phyloP scores from a whole-genome alignment of 345 rosid genomes.

The Salix caprea region DNA sequence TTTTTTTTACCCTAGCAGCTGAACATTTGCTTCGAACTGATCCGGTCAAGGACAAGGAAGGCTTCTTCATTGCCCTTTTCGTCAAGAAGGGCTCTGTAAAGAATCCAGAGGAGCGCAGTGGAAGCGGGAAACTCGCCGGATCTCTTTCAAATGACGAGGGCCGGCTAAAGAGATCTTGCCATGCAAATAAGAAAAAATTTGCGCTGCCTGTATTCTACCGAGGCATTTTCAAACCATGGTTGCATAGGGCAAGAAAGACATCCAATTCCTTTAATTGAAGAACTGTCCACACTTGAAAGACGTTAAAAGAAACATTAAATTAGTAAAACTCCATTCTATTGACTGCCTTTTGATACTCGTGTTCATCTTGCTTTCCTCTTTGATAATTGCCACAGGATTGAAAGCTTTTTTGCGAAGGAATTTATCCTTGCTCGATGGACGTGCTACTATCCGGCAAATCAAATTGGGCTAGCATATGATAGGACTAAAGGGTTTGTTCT shows the following conservation, averaged over 20 bases:
- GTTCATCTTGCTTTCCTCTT: no score
- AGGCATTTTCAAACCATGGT: not conserved
- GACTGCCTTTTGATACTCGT: no score
- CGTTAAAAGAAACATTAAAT: no score
- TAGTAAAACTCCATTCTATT: no score
- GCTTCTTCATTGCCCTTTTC: slow-evolving; percentile 78
- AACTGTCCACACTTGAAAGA: no score
- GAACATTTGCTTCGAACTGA: slow-evolving; percentile 46
- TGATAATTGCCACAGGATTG: no score
- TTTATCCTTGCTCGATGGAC: no score
- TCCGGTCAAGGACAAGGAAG: slow-evolving; percentile 69
- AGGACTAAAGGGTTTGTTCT: no score
- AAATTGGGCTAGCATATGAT: no score
- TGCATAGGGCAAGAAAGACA: not conserved
- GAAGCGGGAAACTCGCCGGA: not conserved
- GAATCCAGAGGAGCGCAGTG: not conserved
- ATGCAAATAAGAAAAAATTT: not conserved
- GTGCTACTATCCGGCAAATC: no score
- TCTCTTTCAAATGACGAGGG: not conserved
- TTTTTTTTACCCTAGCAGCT: slow-evolving; percentile 19
- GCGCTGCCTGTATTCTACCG: not conserved
- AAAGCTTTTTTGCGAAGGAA: no score
- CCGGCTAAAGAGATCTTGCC: not conserved
- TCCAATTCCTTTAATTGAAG: no score
- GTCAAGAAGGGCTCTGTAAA: slow-evolving; percentile 13